Evolutionary conservation across 495 filamentous ascomycete genomes (phyloP), one percentile per base, ranked within the genome.

Genomic region (Geopyxis carbonaria): DNA sequence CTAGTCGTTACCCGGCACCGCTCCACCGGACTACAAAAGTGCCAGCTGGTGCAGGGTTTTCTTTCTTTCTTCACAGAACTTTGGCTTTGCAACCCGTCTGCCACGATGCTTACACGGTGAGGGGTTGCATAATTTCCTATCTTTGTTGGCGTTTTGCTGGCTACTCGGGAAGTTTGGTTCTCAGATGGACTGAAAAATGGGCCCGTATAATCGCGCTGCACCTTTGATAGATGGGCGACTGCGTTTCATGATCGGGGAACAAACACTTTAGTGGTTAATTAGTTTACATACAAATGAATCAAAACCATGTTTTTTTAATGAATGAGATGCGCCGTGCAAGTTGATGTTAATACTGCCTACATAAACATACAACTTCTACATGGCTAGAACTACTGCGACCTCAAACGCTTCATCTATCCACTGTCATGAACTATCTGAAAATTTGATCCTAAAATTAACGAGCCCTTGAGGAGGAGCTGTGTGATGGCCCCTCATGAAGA

Each of bases 161-260:
- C 14, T 40, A 39, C 31, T 38, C 21, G 11, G 38, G 31, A 34
- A 31, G 23, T 28, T 11, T 40, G 32, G 50, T 53, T 54, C 50
- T 53, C 5, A 53, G 48, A 53, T 39, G 23, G 36, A 54, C n/a
- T 46, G 18, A 47, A 28, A n/a, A 22, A 42, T n/a, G 45, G 27
- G 33, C 51, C 51, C 44, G 35, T 48, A 43, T 54, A 54, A 54
- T 54, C 51, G 49, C 51, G 51, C 42, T 45, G 34, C 20, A 28
- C 34, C 24, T 42, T 34, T 44, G 16, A 22, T 39, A 47, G 37
- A 40, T 54, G 38, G 42, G 44, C 20, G 20, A 31, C 45, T 53
- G 51, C 51, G 51, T 54, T 54, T 54, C 51, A 54, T 54, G 50
- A 54, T 49, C 40, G 43, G 50, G 51, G 42, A 20, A 45, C 43